Conservation (phyloP, 495 filamentous ascomycete species). For the Lepraria neglecta region DNA sequence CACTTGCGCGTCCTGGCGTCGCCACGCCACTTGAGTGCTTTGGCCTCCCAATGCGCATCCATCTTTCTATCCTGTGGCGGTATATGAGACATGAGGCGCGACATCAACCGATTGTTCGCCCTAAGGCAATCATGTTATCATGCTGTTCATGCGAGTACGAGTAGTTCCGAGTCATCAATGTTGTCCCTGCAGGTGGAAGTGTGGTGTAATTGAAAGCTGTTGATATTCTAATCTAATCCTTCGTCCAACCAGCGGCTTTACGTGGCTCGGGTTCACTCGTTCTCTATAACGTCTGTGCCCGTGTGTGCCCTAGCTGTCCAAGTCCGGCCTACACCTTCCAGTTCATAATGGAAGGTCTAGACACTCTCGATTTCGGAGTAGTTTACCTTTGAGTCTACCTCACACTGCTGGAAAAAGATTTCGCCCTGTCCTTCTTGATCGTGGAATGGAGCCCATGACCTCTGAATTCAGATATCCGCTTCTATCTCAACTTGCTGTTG, state of each 20-base stretch:
- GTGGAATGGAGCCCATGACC: too few species aligned
- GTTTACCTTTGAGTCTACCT: too few species aligned
- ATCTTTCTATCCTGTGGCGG: not conserved
- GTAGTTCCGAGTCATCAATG: not conserved
- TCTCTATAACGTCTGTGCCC: not conserved
- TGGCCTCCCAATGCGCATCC: not conserved
- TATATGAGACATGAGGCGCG: too few species aligned
- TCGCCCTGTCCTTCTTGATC: not conserved
- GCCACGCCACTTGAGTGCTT: constrained; percentile 3
- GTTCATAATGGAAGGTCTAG: not conserved
- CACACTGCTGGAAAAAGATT: too few species aligned
- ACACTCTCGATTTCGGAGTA: not conserved
- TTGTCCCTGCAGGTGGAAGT: not conserved
- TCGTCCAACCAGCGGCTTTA: not conserved
- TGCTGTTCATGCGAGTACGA: not conserved
- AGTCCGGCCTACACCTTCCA: not conserved
- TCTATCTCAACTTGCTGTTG: constrained; percentile 44
- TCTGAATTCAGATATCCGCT: constrained; percentile 15
- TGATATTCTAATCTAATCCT: not conserved
- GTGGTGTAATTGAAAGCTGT: not conserved
- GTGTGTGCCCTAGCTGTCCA: not conserved
- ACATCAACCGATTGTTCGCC: too few species aligned
- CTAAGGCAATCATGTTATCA: not conserved
- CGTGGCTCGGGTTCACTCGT: not conserved
- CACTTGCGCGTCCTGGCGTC: not conserved